phyloP scores from a whole-genome alignment of 2,329 filamentous ascomycete species.

The Ilyonectria destructans region DNA sequence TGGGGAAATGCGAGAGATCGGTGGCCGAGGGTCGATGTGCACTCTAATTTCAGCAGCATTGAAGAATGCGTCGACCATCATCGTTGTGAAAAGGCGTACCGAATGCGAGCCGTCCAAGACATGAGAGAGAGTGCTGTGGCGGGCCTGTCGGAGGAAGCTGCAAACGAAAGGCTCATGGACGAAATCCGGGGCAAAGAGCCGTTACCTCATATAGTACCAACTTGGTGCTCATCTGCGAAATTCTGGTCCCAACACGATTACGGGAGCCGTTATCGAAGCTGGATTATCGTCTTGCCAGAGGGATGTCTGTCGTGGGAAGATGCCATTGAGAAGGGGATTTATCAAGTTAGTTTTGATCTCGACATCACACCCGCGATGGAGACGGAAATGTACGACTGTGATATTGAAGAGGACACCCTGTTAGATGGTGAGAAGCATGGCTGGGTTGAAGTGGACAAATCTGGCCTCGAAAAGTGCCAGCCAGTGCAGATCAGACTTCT shows the following conservation, averaged over 20 bases:
- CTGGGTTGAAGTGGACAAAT: slow-evolving; percentile 23
- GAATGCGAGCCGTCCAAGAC: slow-evolving; percentile 3
- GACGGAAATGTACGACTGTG: not conserved
- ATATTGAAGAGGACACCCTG: not conserved
- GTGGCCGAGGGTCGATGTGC: slow-evolving; percentile 34
- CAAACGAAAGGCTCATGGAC: slow-evolving; percentile 16
- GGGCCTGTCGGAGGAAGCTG: slow-evolving; percentile 22
- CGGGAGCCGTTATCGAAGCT: slow-evolving; percentile 27
- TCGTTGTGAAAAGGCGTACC: slow-evolving; percentile 30
- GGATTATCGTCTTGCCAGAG: slow-evolving; percentile 31
- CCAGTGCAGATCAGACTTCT: slow-evolving; percentile 8
- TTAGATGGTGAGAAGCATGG: slow-evolving; percentile 23
- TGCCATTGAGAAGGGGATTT: slow-evolving; percentile 24
- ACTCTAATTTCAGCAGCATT: slow-evolving; percentile 22
- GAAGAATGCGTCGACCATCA: slow-evolving; percentile 39
- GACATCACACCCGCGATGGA: slow-evolving; percentile 23
- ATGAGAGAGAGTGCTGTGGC: slow-evolving; percentile 23
- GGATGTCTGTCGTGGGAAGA: slow-evolving; percentile 34
- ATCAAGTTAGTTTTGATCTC: slow-evolving; percentile 32
- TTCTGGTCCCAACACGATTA: not conserved
- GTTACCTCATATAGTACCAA: slow-evolving; percentile 37
- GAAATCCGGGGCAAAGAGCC: slow-evolving; percentile 35
- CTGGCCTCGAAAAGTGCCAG: slow-evolving; percentile 4
- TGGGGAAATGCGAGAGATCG: slow-evolving; percentile 6
- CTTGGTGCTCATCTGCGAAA: slow-evolving; percentile 27